These are phyloP conservation scores for Scleroderma bovista DNA, from an alignment of 768 basidiomycete genomes.

Conservation along the genomic window DNA sequence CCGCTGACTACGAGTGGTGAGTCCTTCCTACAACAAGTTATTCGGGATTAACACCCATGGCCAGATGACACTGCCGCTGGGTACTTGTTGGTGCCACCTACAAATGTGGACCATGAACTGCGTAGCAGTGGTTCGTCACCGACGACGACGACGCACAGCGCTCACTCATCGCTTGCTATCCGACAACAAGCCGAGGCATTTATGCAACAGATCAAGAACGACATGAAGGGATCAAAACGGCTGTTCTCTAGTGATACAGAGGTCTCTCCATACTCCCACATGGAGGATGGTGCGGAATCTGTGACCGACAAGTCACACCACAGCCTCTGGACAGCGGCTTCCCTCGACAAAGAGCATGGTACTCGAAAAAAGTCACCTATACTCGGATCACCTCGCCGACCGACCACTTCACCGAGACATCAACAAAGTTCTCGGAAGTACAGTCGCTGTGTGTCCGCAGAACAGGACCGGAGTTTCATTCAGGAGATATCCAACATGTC, in stretches of 20 bases:
- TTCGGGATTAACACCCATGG: conserved; percentile 1
- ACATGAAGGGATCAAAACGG: conserved; percentile 65
- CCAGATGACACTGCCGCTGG: conserved; percentile 7
- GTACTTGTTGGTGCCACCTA: conserved; percentile 8
- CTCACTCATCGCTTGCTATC: conserved; percentile 62
- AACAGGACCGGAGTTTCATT: conserved; percentile 36
- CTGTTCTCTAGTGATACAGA: conserved; percentile 66
- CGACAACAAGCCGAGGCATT: conserved; percentile 71
- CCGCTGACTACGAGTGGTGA: conserved; percentile 8
- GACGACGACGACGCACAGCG: conserved; percentile 27
- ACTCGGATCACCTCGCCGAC: conserved; percentile 25
- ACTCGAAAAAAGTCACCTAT: conserved; percentile 18
- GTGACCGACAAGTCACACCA: conserved; percentile 17
- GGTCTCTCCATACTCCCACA: conserved; percentile 34
- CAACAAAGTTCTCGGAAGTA: conserved; percentile 41
- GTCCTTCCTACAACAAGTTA: background rate
- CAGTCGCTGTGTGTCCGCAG: conserved; percentile 35
- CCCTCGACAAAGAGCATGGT: conserved; percentile 31
- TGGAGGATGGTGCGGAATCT: conserved; percentile 13
- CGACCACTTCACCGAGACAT: conserved; percentile 32
- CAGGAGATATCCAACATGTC: conserved; percentile 42
- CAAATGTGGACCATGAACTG: conserved; percentile 16
- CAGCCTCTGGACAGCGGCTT: conserved; percentile 24
- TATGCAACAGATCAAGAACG: conserved; percentile 82
- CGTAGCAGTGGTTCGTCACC: conserved; percentile 17